Conservation (phyloP, 2,329 filamentous ascomycete genomes). For the Exophiala sp. region DNA sequence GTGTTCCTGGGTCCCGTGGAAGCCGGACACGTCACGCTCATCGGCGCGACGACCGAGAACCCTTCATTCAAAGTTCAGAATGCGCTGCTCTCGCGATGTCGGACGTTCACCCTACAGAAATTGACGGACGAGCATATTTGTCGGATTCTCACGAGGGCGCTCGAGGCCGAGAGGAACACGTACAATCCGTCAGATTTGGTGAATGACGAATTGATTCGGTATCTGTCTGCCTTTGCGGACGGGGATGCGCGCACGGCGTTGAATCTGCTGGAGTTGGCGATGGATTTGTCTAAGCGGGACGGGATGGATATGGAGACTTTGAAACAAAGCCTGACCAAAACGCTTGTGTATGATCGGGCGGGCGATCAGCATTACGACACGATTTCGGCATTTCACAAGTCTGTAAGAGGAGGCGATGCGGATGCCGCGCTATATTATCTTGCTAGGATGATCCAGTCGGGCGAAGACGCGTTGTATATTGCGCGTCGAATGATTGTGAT, state of each 20-base stretch:
- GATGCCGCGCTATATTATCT: slow-evolving; percentile 93
- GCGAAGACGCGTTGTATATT: slow-evolving; percentile 89
- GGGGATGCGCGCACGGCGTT: slow-evolving; percentile 90
- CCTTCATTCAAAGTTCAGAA: slow-evolving; percentile 89
- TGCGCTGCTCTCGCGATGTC: slow-evolving; percentile 81
- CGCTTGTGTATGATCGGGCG: slow-evolving; percentile 87
- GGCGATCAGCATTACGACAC: slow-evolving; percentile 98
- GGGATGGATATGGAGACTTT: slow-evolving; percentile 70
- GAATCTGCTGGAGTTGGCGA: slow-evolving; percentile 84
- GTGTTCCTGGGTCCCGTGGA: slow-evolving; percentile 92
- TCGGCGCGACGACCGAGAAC: slow-evolving; percentile 96
- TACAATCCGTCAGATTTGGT: slow-evolving; percentile 56
- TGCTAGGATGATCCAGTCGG: slow-evolving; percentile 89
- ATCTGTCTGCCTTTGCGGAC: slow-evolving; percentile 82
- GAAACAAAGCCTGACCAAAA: slow-evolving; percentile 81
- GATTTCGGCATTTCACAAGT: slow-evolving; percentile 96
- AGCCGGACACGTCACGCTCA: slow-evolving; percentile 81
- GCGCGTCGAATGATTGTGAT: slow-evolving; percentile 92
- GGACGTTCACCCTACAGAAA: slow-evolving; percentile 81
- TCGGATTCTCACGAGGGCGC: slow-evolving; percentile 71
- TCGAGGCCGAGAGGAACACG: slow-evolving; percentile 48
- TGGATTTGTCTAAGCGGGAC: slow-evolving; percentile 62
- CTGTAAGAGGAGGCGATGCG: slow-evolving; percentile 78
- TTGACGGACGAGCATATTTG: slow-evolving; percentile 69
- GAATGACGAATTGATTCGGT: slow-evolving; percentile 71